Conservation (phyloP, 1,284 basidiomycete genomes). For the Trichosporon sp. region DNA sequence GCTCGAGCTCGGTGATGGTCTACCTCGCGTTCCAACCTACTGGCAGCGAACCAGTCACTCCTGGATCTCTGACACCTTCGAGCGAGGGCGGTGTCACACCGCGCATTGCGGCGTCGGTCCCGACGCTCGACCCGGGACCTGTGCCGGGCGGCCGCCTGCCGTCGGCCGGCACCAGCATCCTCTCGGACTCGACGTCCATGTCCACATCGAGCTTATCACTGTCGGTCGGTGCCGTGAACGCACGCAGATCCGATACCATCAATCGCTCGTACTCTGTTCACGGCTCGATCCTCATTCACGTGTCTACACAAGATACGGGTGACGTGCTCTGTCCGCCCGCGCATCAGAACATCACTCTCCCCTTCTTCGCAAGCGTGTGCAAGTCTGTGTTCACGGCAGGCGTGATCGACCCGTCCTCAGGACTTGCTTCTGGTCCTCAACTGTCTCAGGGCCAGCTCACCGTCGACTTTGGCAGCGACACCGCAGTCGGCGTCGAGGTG, state of each 20-base stretch:
- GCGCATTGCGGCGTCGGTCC: constrained; percentile 21
- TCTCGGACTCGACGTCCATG: constrained; percentile 7
- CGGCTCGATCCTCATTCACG: constrained; percentile 40
- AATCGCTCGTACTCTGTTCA: constrained; percentile 45
- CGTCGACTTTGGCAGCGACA: constrained; percentile 44
- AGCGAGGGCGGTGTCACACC: constrained; percentile 39
- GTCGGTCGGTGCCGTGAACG: constrained; percentile 7
- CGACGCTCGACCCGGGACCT: constrained; percentile 15
- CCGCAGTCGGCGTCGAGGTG: constrained; percentile 37
- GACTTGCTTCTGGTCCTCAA: constrained; percentile 33
- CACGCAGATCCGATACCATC: constrained; percentile 33
- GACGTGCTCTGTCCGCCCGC: constrained; percentile 8
- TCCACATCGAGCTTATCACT: constrained; percentile 9
- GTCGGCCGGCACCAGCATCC: constrained; percentile 10
- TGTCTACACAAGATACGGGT: constrained; percentile 16
- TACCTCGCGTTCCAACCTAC: constrained; percentile 38
- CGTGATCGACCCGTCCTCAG: constrained; percentile 38
- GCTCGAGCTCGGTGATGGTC: constrained; percentile 23
- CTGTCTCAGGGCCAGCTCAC: constrained; percentile 34
- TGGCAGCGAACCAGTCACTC: constrained; percentile 18
- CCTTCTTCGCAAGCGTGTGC: constrained; percentile 47
- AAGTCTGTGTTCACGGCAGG: constrained; percentile 42
- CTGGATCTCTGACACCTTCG: constrained; percentile 16
- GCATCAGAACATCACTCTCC: constrained; percentile 32
- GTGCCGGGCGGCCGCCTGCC: constrained; percentile 12